Percentiles rank a stretch among this genome's conserved stretches.
These are phyloP conservation scores for Leishmania arabica DNA, from an alignment of 208 protist species.

Conservation along the genomic window DNA sequence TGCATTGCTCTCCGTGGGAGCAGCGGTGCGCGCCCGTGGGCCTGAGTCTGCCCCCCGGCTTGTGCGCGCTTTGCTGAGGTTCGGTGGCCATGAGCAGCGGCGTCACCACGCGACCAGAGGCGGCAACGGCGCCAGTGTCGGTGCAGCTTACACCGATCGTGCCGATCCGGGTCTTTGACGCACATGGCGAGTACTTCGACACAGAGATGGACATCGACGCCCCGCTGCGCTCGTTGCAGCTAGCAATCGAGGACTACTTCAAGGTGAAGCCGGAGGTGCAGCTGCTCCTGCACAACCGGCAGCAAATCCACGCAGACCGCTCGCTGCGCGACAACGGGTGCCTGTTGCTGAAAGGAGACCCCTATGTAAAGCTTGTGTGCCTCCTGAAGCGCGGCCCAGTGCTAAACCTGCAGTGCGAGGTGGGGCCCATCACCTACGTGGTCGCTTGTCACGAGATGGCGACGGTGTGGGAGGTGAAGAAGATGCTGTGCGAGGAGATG, in stretches of 20 bases:
- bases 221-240: constrained; percentile 71
- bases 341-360: constrained; percentile 87
- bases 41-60: background rate
- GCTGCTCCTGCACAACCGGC: constrained; percentile 80
- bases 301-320: constrained; percentile 55
- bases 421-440: constrained; percentile 33
- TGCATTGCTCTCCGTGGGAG: background rate
- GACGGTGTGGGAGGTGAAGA: constrained; percentile 82
- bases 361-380: constrained; percentile 75
- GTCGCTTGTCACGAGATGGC: constrained; percentile 53
- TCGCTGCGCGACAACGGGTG: constrained; percentile 79
- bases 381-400: constrained; percentile 66
- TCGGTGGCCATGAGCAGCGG: constrained; percentile 10
- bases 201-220: constrained; percentile 78
- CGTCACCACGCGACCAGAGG: background rate
- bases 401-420: constrained; percentile 69
- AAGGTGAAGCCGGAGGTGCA: constrained; percentile 80
- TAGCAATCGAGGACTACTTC: constrained; percentile 85
- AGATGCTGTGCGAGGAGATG: constrained; percentile 59
- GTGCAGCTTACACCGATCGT: constrained; percentile 75
- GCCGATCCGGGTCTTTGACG: constrained; percentile 74
- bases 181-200: constrained; percentile 83
- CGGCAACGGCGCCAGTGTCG: constrained; percentile 25
- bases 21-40: background rate
- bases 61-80: background rate